Conservation (phyloP, 228 moss, liverwort and hornwort genomes). For the Sphagnum magellanicum region DNA sequence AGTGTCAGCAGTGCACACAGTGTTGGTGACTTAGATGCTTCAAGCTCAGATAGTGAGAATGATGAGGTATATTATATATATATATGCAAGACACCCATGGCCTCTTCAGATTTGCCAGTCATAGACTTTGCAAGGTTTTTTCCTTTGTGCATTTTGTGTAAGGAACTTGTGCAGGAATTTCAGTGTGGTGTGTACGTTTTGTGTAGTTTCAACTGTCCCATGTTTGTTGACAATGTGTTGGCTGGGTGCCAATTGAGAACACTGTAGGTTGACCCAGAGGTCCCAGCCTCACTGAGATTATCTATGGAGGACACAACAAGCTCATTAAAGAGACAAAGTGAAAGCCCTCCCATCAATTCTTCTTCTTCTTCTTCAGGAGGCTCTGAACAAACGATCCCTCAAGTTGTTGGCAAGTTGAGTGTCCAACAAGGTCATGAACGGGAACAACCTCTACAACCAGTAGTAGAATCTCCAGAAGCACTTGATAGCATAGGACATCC, state of each 20-base stretch:
- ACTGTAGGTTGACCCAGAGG: conserved; percentile 49
- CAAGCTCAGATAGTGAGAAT: conserved; percentile 40
- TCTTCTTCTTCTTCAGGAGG: background rate
- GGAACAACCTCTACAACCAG: no score
- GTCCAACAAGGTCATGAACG: no score
- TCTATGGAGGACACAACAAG: conserved; percentile 14
- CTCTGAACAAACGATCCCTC: background rate
- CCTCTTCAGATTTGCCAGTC: no score
- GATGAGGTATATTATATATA: conserved; percentile 31
- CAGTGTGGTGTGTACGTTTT: no score
- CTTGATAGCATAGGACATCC: conserved; percentile 1
- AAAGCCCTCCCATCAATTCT: conserved; percentile 3
- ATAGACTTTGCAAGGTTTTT: no score
- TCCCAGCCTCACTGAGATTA: conserved; percentile 42
- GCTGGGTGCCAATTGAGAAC: background rate
- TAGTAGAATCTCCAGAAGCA: background rate
- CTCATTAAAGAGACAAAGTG: background rate
- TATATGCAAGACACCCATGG: no score
- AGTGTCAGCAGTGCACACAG: conserved; percentile 24
- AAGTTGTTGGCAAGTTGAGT: no score
- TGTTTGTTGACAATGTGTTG: no score
- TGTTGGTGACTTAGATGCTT: conserved; percentile 33
- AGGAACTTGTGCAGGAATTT: no score
- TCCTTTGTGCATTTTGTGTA: no score
- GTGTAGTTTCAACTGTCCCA: no score